Percentiles rank a stretch among this genome's conserved stretches.
Evolutionary conservation across 257 asterid genomes (phyloP).

Genomic region (Marsdenia floribunda): DNA sequence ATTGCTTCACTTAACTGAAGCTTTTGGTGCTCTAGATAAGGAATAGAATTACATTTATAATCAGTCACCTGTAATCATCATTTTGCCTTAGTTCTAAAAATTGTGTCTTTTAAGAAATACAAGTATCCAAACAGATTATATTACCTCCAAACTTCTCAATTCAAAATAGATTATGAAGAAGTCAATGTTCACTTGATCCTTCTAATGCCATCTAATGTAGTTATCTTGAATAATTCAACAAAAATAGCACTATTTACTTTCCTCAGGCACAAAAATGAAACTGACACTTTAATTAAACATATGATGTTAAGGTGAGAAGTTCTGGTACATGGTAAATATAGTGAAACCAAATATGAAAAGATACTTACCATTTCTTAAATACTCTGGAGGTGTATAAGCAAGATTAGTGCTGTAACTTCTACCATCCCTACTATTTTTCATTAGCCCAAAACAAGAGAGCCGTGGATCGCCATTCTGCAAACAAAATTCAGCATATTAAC

Average conservation of each 20-base stretch:
- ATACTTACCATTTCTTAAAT: constrained; percentile 52
- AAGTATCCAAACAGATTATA: not conserved
- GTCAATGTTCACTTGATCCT: not conserved
- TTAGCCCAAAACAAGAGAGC: constrained; percentile 69
- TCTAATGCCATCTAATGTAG: not conserved
- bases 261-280: not conserved
- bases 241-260: not conserved
- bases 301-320: not conserved
- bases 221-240: not conserved
- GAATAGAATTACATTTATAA: not conserved
- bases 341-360: not conserved
- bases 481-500: not conserved
- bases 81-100: not conserved
- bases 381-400: constrained; percentile 76
- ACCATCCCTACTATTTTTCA: constrained; percentile 76
- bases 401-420: constrained; percentile 81
- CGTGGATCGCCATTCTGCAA: constrained; percentile 79
- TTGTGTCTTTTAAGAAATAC: not conserved
- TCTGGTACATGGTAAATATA: not conserved
- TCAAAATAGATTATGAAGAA: not conserved
- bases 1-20: not conserved
- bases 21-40: not conserved
- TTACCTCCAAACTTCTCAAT: not conserved
- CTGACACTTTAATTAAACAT: not conserved
- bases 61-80: not conserved